phyloP scores from a whole-genome alignment of 441 rosid genomes.

The Syzygium malaccense region DNA sequence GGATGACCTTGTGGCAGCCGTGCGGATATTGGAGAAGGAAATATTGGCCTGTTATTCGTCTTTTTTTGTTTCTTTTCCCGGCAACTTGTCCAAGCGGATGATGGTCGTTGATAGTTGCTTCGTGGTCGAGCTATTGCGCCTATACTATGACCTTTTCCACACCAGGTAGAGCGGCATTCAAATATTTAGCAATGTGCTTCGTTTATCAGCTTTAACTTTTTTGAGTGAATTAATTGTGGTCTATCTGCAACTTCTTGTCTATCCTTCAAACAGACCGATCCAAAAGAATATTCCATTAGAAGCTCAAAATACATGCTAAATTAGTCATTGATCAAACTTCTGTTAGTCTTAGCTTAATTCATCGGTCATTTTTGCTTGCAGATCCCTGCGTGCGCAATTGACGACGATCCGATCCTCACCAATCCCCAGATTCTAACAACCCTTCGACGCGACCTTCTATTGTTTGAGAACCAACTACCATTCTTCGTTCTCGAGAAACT shows the following conservation, averaged over 20 bases:
- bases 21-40: neutral
- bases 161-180: neutral
- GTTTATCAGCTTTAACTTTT: too few relatives aligned
- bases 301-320: neutral
- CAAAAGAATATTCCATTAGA: neutral
- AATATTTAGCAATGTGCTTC: neutral
- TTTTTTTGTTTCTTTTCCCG: neutral
- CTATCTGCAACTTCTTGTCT: too few relatives aligned
- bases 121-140: neutral
- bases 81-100: too few relatives aligned
- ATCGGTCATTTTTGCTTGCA: neutral
- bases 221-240: too few relatives aligned
- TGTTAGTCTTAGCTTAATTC: neutral
- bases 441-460: neutral
- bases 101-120: conserved; percentile 6
- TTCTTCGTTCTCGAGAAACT: neutral
- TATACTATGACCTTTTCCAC: neutral
- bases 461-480: neutral
- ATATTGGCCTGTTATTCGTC: neutral
- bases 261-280: neutral
- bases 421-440: neutral
- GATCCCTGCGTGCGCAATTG: neutral
- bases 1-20: neutral
- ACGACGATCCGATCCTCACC: neutral
- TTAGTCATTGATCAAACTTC: neutral